A percentile compares a stretch with the other conserved stretches of the same genome.
Evolutionary conservation across 2,329 filamentous ascomycete species (phyloP).

Genomic region (Colletotrichum theobromicola): DNA sequence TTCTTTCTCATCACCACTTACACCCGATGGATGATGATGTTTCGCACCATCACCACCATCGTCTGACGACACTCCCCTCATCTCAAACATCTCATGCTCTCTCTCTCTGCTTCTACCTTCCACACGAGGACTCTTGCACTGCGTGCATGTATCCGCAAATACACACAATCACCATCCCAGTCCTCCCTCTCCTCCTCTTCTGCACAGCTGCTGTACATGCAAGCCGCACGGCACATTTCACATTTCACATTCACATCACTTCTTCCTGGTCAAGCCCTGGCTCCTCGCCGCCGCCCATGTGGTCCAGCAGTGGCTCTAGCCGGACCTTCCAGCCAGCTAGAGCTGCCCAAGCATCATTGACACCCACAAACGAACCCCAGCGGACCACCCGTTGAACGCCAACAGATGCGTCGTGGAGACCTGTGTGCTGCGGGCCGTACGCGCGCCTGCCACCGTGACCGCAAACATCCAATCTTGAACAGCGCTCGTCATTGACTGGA

Average conservation of each 20-base stretch:
- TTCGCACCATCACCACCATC: not conserved
- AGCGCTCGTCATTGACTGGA: not conserved
- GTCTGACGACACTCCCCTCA: not conserved
- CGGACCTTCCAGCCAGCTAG: conserved; percentile 9
- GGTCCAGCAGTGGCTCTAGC: not conserved
- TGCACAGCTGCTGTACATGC: not conserved
- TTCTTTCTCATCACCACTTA: not conserved
- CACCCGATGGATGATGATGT: not conserved
- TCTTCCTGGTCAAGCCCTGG: not conserved
- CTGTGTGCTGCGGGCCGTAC: not conserved
- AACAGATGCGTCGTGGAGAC: conserved; percentile 1
- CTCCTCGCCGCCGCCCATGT: not conserved
- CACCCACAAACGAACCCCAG: not conserved
- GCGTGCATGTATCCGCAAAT: not conserved
- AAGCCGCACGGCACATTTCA: not conserved
- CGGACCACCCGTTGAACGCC: not conserved
- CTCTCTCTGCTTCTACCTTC: not conserved
- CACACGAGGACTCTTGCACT: not conserved
- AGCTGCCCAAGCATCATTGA: not conserved
- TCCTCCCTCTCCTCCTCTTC: not conserved
- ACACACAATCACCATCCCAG: not conserved
- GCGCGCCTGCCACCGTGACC: conserved; percentile 6
- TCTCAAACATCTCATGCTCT: not conserved
- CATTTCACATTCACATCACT: not conserved
- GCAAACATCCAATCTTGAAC: not conserved